Base-by-base conservation (phyloP, 108 stramenopile species). In the Fistulifera solaris region DNA sequence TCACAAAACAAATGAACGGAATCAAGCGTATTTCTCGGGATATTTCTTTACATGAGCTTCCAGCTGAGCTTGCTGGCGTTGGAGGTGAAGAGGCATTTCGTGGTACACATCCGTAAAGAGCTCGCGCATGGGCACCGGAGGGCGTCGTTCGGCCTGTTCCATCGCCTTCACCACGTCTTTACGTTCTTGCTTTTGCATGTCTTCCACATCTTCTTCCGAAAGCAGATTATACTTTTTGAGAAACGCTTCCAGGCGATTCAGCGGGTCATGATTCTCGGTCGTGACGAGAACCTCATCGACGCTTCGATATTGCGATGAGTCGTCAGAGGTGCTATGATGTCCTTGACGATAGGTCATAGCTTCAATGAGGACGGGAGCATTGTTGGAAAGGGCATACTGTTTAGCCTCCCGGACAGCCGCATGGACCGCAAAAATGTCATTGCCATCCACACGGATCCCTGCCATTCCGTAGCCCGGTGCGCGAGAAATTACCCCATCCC, bases 321-420 rank as follows among this genome's bases (percentile, higher is more conserved):
- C 98, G 59, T 99, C 98, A 7, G 87, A 89, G 3, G 98, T 99
- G 31, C 85, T 88, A 67, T 99, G 98, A 68, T 99, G 98, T 11
- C 96, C 96, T 51, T 85, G 77, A 7, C 98, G 83, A 71, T 99
- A 99, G 10, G 96, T 93, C 95, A 99, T 99, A 22, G 91, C 89
- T 67, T 99, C 98, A 62, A 99, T 81, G 65, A 99, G 60, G 11
- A 98, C 89, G 3, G 98, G 98, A 10, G 72, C 63, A 38, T 62
- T 67, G 39, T 91, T 54, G 24, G 70, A 54, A 24, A 95, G 39
- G 38, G 86, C 83, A 66, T 81, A 72, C 27, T 67, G 62, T 15
- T 89, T 70, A 4, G 96, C 96, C 50, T 71, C 83, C 1, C 65
- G 66, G 13, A 88, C 85, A 18, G 96, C 98, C 5, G 86, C 82